These are phyloP conservation scores for Candida bentonensis DNA, from an alignment of 805 yeast species.

Conservation along the genomic window DNA sequence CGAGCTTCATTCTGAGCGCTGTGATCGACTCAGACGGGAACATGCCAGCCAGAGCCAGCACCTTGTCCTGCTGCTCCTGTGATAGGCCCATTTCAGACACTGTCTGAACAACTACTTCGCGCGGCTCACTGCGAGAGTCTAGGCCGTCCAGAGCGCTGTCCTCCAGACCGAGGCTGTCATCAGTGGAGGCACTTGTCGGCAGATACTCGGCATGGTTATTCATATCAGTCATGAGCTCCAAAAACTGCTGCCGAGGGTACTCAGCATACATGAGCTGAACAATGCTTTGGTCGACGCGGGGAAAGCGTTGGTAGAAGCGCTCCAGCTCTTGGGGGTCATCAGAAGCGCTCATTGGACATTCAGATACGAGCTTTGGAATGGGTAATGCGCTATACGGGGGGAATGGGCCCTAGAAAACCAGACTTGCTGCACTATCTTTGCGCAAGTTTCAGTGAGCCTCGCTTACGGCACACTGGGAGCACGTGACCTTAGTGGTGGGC, in stretches of 20 bases:
- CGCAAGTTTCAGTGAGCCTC: neutral
- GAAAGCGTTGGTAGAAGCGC: neutral
- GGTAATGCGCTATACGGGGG: too few relatives aligned
- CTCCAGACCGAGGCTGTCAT: neutral
- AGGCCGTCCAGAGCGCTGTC: neutral
- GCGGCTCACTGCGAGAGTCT: neutral
- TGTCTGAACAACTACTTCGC: neutral
- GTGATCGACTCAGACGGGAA: neutral
- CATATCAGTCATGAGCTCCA: neutral
- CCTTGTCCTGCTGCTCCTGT: neutral
- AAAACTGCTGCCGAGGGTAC: neutral
- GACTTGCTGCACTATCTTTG: neutral
- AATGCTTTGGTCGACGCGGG: neutral
- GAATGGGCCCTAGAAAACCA: too few relatives aligned
- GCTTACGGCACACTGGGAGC: too few relatives aligned
- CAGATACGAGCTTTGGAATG: too few relatives aligned
- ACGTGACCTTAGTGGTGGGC: too few relatives aligned
- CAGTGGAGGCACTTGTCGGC: neutral
- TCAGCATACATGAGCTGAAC: neutral
- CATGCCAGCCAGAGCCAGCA: neutral
- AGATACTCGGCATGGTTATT: constrained; percentile 1
- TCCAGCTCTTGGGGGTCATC: too few relatives aligned
- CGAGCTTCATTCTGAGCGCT: neutral
- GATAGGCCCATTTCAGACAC: neutral
- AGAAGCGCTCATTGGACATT: too few relatives aligned